Percentiles rank a stretch among this genome's conserved stretches.
phyloP scores from a whole-genome alignment of 2,329 filamentous ascomycete species.

The Ophiostoma himal-ulmi region DNA sequence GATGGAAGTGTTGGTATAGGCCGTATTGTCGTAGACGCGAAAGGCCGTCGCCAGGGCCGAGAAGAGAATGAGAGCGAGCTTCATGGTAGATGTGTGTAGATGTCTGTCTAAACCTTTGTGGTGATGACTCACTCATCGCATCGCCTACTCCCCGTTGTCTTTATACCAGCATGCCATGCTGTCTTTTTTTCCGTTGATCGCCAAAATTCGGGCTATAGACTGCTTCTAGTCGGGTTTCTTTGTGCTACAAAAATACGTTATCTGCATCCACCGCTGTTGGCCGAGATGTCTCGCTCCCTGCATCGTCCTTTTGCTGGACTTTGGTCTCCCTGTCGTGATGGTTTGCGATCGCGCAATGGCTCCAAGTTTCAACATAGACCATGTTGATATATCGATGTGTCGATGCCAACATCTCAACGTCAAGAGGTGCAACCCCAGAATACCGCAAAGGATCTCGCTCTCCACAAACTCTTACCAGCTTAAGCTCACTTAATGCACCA shows the following conservation, averaged over 20 bases:
- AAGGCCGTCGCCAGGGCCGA: background rate
- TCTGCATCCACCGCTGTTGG: background rate
- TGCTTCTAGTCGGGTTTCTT: background rate
- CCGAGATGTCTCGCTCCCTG: background rate
- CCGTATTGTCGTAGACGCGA: constrained; percentile 21
- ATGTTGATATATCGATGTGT: background rate
- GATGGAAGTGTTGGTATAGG: constrained; percentile 21
- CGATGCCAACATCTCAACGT: background rate
- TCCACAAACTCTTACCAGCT: background rate
- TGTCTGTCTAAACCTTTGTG: background rate
- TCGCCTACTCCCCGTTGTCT: no score
- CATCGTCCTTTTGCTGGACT: background rate
- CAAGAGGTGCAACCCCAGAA: background rate
- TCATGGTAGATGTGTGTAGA: background rate
- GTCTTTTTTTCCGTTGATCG: no score
- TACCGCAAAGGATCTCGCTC: background rate
- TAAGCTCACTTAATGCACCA: background rate
- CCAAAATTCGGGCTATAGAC: background rate
- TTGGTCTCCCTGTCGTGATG: background rate
- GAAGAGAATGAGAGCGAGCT: background rate
- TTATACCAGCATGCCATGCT: no score
- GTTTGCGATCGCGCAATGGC: background rate
- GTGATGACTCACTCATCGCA: background rate
- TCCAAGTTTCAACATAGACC: background rate
- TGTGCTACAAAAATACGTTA: background rate